Evolutionary conservation across 139 green algal species (phyloP).

Genomic region (Pedinophyceae sp.): DNA sequence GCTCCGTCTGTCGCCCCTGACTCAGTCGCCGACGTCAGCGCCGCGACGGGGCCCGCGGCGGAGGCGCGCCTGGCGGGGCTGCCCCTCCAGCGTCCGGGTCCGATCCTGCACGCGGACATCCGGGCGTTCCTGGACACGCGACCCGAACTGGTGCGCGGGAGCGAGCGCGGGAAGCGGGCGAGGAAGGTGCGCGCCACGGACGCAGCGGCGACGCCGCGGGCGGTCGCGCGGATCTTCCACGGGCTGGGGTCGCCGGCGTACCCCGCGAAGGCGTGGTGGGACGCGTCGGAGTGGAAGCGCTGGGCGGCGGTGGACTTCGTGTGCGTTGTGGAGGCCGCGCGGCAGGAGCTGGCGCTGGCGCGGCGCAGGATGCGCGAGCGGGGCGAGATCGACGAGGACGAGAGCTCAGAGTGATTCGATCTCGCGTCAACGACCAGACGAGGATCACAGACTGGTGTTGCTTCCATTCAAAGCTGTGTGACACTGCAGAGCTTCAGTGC

Average conservation of each 20-base stretch:
- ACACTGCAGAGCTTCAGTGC: too few species aligned
- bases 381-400: too few species aligned
- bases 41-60: constrained; percentile 2
- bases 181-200: constrained; percentile 4
- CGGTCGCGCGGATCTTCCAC: constrained; percentile 45
- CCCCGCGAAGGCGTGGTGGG: constrained; percentile 28
- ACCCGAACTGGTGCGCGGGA: too few species aligned
- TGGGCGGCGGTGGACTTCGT: too few species aligned
- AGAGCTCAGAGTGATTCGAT: too few species aligned
- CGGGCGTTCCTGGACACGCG: constrained; percentile 12
- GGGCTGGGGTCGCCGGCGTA: constrained; percentile 42
- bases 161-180: constrained; percentile 6
- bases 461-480: too few species aligned
- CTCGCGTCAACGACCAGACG: too few species aligned
- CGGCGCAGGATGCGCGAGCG: too few species aligned
- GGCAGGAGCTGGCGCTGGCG: too few species aligned
- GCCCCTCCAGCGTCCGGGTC: constrained; percentile 8
- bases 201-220: constrained; percentile 9
- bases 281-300: too few species aligned
- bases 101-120: constrained; percentile 8
- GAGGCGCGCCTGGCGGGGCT: constrained; percentile 12
- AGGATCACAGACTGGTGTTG: too few species aligned
- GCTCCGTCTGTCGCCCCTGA: background rate
- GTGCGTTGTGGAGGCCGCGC: too few species aligned
- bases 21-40: background rate